Base-by-base conservation (phyloP, 148 eudicot species). In the Oxyria digyna region DNA sequence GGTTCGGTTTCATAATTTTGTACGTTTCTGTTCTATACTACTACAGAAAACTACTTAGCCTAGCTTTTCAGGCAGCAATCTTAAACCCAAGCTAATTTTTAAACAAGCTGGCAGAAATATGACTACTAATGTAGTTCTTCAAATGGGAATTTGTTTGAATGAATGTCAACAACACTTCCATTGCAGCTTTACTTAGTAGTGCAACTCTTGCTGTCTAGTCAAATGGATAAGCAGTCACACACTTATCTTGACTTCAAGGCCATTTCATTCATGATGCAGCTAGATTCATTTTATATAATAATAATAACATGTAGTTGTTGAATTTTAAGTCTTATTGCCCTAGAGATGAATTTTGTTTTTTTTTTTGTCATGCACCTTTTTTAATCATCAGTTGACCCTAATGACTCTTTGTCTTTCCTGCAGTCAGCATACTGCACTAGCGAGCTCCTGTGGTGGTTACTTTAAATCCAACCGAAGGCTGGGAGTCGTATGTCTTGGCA, bases 401-500 rank as follows among this genome's bases (percentile, higher is more conserved):
- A 12, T 71, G 31, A 14, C 59, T 67, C 62, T 67, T 37, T 63
- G 54, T 52, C 40, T 78, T 59, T 79, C 63, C 31, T 70, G 32
- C 84, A 88, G 96, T 65, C 81, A 82, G 78, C 82, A 79, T 71
- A 70, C 66, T 70, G 76, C 74, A 62, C 37, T 72, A 31, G 71
- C 73, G 73, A 80, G 72, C 54, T 52, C 62, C 17, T 41, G 78
- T 73, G 75, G 73, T 67, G 82, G 70, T 70, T 79, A 79, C 73
- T 71, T 82, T 49, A 85, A 68, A 59, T 62, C 69, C 68, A 73
- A 75, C 67, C 82, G 77, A 77, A 83, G 95, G 73, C 72, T 72
- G 11, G 77, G 81, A 66, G 79, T 94, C 26, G 87, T 94, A 52
- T 90, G 97, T 74, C 77, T 76, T 69, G 92, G 90, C 42, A 94